Base-by-base conservation (phyloP, 2,329 filamentous ascomycete genomes). In the Aspergillus spinulosporus region DNA sequence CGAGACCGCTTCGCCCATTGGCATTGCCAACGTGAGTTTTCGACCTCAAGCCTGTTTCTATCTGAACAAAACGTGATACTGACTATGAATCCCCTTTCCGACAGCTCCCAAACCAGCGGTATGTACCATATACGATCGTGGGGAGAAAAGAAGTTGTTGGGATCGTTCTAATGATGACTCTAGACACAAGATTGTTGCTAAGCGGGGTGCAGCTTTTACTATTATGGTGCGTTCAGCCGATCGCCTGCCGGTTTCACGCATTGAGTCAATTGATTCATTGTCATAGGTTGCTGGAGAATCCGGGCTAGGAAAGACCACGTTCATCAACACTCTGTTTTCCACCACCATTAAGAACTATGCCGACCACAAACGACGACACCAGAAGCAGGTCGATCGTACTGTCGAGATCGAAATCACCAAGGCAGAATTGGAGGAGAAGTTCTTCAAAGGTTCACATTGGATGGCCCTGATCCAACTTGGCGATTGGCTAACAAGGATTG, bases 301-400 rank as follows among this genome's bases (percentile, higher is more conserved):
- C 66, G 93, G 93, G 73, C 82, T 97, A 68, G 94, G 94, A 82
- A 99, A 99, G 86, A 99, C 95, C 28, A 99, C 94, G 71, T 99
- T 99, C 81, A 97, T 99, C 87, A 99, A 99, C 87, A 99, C 94
- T 59, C 88, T 99, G 60, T 99, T 99, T 85, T 99, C 94, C 62
- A 99, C 95, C 66, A 99, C 94, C 70, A 99, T 99, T 86, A 99
- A 99, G 85, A 99, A 97, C 85, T 99, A 99, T 78, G 94, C 94
- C 84, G 94, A 99, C 79, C 93, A 99, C 86, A 96, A 96, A 85
- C 90, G 92, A 79, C 90, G 94, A 74, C 94, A 99, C 79, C 90
- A 94, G 80, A 99, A 99, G 87, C 94, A 99, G 83, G 86, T 97
- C 67, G 94, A 99, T 82, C 97, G 97, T 86, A 99, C 94, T 8